A percentile compares a stretch with the other conserved stretches of the same genome.
Conservation (phyloP, 179 eudicot species). For the Monotropa hypopitys region DNA sequence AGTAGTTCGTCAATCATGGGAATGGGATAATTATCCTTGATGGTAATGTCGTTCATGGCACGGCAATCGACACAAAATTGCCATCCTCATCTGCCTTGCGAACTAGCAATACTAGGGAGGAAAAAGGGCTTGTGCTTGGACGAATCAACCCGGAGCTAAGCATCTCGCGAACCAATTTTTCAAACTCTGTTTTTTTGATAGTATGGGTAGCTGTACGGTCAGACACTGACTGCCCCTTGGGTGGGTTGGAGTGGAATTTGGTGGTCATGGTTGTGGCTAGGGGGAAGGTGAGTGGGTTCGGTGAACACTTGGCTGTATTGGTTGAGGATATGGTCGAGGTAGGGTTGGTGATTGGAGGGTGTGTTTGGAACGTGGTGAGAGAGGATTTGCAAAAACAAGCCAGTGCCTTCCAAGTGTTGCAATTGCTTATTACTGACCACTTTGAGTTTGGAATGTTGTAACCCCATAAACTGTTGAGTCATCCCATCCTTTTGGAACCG, state of each 20-base stretch:
- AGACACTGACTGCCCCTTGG: neutral
- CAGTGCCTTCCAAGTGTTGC: too few species aligned
- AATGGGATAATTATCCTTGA: neutral
- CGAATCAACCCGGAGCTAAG: neutral
- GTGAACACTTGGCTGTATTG: neutral
- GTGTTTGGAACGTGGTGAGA: neutral
- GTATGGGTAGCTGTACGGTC: neutral
- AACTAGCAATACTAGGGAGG: neutral
- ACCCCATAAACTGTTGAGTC: neutral
- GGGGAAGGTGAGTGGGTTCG: neutral
- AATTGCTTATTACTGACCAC: neutral
- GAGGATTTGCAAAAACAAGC: neutral
- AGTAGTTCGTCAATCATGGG: neutral
- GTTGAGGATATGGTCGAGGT: neutral
- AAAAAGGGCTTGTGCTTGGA: neutral
- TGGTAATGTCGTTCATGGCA: neutral
- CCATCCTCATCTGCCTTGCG: neutral
- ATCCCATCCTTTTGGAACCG: neutral
- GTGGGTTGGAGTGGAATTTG: neutral
- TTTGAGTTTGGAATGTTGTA: neutral
- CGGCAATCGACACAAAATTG: neutral
- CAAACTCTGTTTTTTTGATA: constrained; percentile 8
- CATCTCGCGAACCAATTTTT: constrained; percentile 2
- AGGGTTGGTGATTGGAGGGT: neutral
- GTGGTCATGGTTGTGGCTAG: neutral